These are phyloP conservation scores for Aspergillus texensis DNA, from an alignment of 2,329 filamentous ascomycete species.

Conservation along the genomic window DNA sequence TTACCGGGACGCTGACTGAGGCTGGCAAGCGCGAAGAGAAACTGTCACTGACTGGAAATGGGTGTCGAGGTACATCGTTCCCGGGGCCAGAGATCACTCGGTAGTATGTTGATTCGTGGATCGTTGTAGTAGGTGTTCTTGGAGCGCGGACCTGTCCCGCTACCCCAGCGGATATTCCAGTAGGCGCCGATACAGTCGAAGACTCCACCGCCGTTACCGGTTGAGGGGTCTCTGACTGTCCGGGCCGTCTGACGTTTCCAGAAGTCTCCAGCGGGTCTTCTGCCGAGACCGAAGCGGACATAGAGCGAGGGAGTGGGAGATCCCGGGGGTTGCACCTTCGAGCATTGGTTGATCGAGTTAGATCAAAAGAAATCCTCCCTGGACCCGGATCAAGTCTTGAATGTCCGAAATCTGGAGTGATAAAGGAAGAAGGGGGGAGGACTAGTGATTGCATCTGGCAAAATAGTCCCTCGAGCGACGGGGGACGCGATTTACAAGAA, in stretches of 20 bases:
- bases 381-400: constrained; percentile 37
- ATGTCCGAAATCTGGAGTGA: constrained; percentile 40
- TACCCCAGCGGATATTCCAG: constrained; percentile 12
- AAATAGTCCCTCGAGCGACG: constrained; percentile 14
- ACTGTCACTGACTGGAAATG: constrained; percentile 22
- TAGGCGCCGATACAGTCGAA: constrained; percentile 12
- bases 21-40: constrained; percentile 22
- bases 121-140: constrained; percentile 16
- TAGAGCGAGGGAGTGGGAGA: constrained; percentile 44
- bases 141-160: constrained; percentile 17
- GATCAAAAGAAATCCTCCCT: constrained; percentile 38
- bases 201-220: constrained; percentile 22
- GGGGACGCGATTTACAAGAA: constrained; percentile 27
- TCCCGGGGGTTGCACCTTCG: constrained; percentile 43
- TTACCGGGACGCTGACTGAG: constrained; percentile 23
- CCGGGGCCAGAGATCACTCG: constrained; percentile 17
- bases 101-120: constrained; percentile 20
- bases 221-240: constrained; percentile 33
- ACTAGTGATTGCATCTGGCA: constrained; percentile 47
- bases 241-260: constrained; percentile 35
- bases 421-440: constrained; percentile 42
- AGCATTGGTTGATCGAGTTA: constrained; percentile 40
- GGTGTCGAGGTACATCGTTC: constrained; percentile 21
- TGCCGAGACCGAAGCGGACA: constrained; percentile 46
- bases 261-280: constrained; percentile 42